Evolutionary conservation across 73 alveolate genomes (phyloP).

Genomic region (Symbiodinium pilosum): DNA sequence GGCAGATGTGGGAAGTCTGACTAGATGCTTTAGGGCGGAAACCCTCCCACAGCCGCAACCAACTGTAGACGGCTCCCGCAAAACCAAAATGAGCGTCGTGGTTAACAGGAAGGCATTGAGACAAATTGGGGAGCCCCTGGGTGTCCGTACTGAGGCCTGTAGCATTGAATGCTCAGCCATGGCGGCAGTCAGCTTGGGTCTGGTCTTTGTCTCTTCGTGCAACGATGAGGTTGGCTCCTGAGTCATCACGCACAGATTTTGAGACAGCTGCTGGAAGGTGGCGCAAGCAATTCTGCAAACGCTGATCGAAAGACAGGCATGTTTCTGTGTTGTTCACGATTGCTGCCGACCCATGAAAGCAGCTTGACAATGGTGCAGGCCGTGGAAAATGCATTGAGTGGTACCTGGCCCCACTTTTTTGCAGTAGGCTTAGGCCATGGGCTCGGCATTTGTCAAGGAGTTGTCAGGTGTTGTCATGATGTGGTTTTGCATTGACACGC

Average conservation of each 20-base stretch:
- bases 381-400: conserved; percentile 73
- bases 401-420: conserved; percentile 95
- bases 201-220: conserved; percentile 96
- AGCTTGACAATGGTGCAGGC: conserved; percentile 49
- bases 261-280: conserved; percentile 92
- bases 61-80: no score
- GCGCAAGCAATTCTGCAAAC: conserved; percentile 98
- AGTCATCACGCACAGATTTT: no score
- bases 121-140: no score
- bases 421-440: conserved; percentile 96
- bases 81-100: no score
- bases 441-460: neutral
- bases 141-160: conserved; percentile 91
- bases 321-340: neutral
- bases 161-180: conserved; percentile 99
- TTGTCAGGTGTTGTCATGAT: neutral
- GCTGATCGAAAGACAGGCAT: conserved; percentile 97
- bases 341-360: neutral
- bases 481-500: neutral
- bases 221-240: conserved; percentile 47
- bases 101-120: no score
- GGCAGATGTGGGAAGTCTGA: no score
- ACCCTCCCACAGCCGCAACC: no score
- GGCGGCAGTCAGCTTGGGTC: conserved; percentile 99
- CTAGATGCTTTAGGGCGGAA: no score